phyloP scores from a whole-genome alignment of 225 moss, liverwort and hornwort species.

The Bryum argenteum region DNA sequence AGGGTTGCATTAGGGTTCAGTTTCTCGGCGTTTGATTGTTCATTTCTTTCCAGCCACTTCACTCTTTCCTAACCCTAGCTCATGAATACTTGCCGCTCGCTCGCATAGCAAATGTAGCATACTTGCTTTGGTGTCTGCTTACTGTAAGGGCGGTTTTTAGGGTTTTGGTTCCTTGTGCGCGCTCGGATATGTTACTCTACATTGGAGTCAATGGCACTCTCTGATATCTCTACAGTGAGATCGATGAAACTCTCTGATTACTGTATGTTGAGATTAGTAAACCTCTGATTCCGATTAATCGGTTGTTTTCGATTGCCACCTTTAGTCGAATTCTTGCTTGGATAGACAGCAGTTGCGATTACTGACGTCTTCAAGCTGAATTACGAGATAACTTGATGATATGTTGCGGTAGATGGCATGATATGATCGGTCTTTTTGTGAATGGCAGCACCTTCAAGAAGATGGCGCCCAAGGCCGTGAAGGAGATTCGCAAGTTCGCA shows the following conservation, averaged over 20 bases:
- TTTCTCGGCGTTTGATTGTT: background rate
- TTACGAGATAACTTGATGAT: background rate
- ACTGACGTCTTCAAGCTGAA: background rate
- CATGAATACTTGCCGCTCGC: background rate
- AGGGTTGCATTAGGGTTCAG: background rate
- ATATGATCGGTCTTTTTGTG: background rate
- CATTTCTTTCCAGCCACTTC: background rate
- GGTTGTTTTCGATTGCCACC: too few species aligned
- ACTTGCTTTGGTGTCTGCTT: background rate
- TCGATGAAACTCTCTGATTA: background rate
- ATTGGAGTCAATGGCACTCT: too few species aligned
- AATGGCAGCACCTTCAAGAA: slow-evolving; percentile 62
- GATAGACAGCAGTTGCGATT: background rate
- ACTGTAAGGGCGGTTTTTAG: background rate
- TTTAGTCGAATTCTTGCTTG: background rate
- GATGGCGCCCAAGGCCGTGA: slow-evolving; percentile 62
- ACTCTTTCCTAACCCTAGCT: background rate
- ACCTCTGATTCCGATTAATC: too few species aligned
- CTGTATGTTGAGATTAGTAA: background rate
- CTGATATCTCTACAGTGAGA: too few species aligned
- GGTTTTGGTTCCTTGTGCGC: slow-evolving; percentile 10
- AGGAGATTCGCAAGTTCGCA: slow-evolving; percentile 63
- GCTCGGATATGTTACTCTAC: too few species aligned
- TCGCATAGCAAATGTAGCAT: too few species aligned
- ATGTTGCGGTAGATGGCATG: background rate